Base-by-base conservation (phyloP, 371 early-diverging fungal species). In the Paraphysoderma sedebokerense region DNA sequence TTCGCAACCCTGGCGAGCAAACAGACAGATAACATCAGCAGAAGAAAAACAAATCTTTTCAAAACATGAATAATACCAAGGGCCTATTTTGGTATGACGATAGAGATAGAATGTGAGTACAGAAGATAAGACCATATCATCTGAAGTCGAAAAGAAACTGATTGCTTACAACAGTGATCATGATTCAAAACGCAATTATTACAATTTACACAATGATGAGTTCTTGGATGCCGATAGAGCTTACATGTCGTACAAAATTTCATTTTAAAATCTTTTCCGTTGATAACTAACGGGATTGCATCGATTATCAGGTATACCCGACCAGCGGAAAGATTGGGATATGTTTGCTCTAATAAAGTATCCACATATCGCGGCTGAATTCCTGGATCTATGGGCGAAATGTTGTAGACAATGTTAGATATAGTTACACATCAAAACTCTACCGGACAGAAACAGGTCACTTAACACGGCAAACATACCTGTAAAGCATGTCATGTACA, bases 161-260 rank as follows among this genome's bases (percentile, higher is more conserved):
- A n/a, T n/a, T n/a, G n/a, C n/a, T n/a, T n/a, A 31, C 24, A 34
- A 15, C 26, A 8, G 20, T 37, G 35, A 48, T 22, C 26, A 26
- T 45, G 29, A 19, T 19, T 29, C 36, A 28, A 26, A 38, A 93
- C 86, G 60, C 95, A 93, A 50, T 83, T 83, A 56, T 92, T 83
- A 59, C 95, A 89, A 55, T 72, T 69, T 31, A 72, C 52, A 57
- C 95, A 93, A 57, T 93, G 95, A 34, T 80, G 81, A 23, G 85
- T 68, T 20, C 93, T 66, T 5, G 90, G 90, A 5, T 89, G 87
- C 2, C 92, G 61, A 66, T 87, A 92, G 19, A 87, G 79, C 11
- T 61, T 60, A 57, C 92, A 92, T 1, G 92, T 87, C 20, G 77
- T 73, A 60, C 93, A 92, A 59, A 81, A 92, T 56, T 84, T 89